Base-by-base conservation (phyloP, 2,329 filamentous ascomycete genomes). In the Drechslerella stenobrocha region DNA sequence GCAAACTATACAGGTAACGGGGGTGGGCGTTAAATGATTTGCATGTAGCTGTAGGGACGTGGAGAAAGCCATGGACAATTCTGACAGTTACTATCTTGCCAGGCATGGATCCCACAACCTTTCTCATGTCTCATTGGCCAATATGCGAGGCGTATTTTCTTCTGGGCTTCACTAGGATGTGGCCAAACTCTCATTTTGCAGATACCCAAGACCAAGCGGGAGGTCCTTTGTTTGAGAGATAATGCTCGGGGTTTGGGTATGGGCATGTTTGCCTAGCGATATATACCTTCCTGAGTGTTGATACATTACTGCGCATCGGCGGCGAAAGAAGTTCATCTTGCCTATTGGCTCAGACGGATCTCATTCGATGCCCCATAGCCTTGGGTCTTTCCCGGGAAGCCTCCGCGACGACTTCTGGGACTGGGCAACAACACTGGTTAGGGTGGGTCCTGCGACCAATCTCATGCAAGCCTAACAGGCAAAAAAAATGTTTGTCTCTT, bases 371-470 rank as follows among this genome's bases (percentile, higher is more conserved):
- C 37, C 37, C 37, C 37, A 18, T 42, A 18, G 8, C 37, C 37
- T 18, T 18, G 37, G 37, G 8, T 18, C 18, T 42, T 42, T 20
- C 37, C 37, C 37, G 40, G 52, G 52, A 32, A 37, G 34, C 52
- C 44, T 57, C 37, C 37, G 13, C 35, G 40, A 30, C 37, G 40
- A 18, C 34, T 48, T 28, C 52, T 37, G 37, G 42, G 34, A 46
- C 34, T 5, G 28, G 59, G 47, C 60, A 66, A 58, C 61, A 58
- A 57, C 53, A 50, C 48, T 47, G 30, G 23, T 42, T 24, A 28
- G 47, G 28, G 61, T 66, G 61, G 61, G 61, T 66, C 61, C 52
- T 37, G 13, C 26, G 40, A n/a, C 37, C 18, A 18, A 18, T 42
- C 18, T 42, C 26, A 61, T 47, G 50, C 37, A 45, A 46, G 15